Conservation (phyloP, 75 land plant genomes). For the Cryptomeria japonica region DNA sequence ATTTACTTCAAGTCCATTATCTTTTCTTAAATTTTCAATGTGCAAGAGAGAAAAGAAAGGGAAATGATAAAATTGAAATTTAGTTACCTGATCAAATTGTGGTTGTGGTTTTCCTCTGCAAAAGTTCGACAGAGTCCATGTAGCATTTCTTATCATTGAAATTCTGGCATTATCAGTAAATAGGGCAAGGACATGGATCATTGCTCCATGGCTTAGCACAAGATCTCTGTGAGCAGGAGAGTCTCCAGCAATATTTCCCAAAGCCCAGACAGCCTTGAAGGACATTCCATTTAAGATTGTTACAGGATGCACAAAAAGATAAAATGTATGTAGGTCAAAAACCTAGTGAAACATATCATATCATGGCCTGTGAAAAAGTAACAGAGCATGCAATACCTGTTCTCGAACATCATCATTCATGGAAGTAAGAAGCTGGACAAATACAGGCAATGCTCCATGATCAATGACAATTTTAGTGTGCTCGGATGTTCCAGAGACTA, state of each 20-base stretch:
- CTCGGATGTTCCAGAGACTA: constrained; percentile 43
- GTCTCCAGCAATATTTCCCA: constrained; percentile 49
- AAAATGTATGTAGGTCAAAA: neutral
- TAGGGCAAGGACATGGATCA: constrained; percentile 32
- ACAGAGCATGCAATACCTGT: constrained; percentile 25
- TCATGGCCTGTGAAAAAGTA: neutral
- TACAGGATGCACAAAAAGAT: neutral
- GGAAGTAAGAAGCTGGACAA: constrained; percentile 36
- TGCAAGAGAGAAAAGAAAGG: constrained; percentile 28
- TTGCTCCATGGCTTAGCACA: constrained; percentile 33
- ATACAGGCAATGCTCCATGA: constrained; percentile 40
- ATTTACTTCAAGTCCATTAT: neutral
- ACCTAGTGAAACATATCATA: neutral
- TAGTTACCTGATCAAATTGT: constrained; percentile 33
- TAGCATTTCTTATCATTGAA: constrained; percentile 42
- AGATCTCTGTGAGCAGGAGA: constrained; percentile 41
- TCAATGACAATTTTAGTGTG: constrained; percentile 35
- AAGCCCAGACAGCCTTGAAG: constrained; percentile 42
- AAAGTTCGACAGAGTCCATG: constrained; percentile 25
- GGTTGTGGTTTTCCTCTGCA: constrained; percentile 35
- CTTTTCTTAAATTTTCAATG: constrained; percentile 15
- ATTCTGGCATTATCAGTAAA: constrained; percentile 33
- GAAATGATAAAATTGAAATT: constrained; percentile 11
- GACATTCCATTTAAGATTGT: neutral
- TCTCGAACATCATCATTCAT: constrained; percentile 43